Conservation (phyloP, 1,139 yeast genomes). For the Yamadazyma blattariae region DNA sequence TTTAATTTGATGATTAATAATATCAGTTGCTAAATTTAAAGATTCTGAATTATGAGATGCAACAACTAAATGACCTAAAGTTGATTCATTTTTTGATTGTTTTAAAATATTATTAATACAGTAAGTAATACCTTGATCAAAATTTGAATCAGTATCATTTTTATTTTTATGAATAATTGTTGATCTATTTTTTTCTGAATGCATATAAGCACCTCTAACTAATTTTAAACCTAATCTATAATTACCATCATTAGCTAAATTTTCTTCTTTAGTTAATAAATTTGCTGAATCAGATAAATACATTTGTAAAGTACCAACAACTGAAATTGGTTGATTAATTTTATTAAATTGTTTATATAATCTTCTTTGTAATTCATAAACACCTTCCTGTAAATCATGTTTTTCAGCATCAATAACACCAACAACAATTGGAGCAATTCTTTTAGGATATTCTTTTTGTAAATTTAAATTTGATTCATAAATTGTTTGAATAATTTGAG, state of each 20-base stretch:
- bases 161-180: conserved; percentile 72
- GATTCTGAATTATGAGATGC: conserved; percentile 89
- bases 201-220: conserved; percentile 97
- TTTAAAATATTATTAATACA: conserved; percentile 62
- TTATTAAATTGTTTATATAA: conserved; percentile 75
- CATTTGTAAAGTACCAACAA: conserved; percentile 93
- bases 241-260: conserved; percentile 56
- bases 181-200: conserved; percentile 73
- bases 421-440: conserved; percentile 79
- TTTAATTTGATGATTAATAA: conserved; percentile 29
- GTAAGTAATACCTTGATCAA: conserved; percentile 65
- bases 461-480: conserved; percentile 53
- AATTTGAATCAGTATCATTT: conserved; percentile 71
- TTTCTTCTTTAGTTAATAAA: conserved; percentile 61
- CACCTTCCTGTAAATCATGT: conserved; percentile 83
- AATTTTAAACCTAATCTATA: conserved; percentile 85
- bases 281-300: conserved; percentile 72
- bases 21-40: conserved; percentile 66
- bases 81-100: conserved; percentile 43
- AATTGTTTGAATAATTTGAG: conserved; percentile 53
- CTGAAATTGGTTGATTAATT: conserved; percentile 53
- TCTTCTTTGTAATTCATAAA: conserved; percentile 83
- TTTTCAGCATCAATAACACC: conserved; percentile 94
- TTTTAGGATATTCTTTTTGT: conserved; percentile 53
- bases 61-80: conserved; percentile 81